Evolutionary conservation across 139 green algal species (phyloP).

Genomic region (Chlamydomonas sp.): DNA sequence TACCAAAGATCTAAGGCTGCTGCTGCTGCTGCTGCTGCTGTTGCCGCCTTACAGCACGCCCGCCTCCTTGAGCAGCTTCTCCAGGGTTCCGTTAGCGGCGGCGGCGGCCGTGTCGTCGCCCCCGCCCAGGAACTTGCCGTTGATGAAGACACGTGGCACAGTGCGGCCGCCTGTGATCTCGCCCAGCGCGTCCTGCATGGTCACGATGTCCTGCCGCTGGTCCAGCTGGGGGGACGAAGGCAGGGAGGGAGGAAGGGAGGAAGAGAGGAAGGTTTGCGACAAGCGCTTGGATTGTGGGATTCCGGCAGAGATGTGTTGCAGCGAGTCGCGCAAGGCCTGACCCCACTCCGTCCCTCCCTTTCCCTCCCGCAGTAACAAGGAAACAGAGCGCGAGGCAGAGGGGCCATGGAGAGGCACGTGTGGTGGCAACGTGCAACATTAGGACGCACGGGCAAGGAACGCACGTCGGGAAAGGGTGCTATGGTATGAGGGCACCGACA

Average conservation of each 20-base stretch:
- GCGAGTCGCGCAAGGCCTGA: no score
- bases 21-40: no score
- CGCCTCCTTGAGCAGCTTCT: conserved; percentile 56
- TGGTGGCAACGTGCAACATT: no score
- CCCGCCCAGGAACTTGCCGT: conserved; percentile 69
- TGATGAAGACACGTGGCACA: conserved; percentile 75
- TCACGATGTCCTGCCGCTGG: conserved; percentile 19
- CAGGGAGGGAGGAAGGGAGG: neutral
- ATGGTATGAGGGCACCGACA: no score
- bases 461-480: no score
- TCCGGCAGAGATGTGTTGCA: neutral
- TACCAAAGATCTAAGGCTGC: no score
- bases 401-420: no score
- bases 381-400: no score
- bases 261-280: neutral
- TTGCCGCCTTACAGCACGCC: conserved; percentile 22
- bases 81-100: conserved; percentile 42
- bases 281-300: neutral
- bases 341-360: no score
- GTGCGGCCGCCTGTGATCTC: conserved; percentile 61
- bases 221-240: conserved; percentile 48
- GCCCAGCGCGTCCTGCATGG: conserved; percentile 64
- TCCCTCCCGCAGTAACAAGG: no score
- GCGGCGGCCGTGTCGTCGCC: conserved; percentile 60
- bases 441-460: no score